Base-by-base conservation (phyloP, 2,329 filamentous ascomycete species). In the Fusarium metavorans region DNA sequence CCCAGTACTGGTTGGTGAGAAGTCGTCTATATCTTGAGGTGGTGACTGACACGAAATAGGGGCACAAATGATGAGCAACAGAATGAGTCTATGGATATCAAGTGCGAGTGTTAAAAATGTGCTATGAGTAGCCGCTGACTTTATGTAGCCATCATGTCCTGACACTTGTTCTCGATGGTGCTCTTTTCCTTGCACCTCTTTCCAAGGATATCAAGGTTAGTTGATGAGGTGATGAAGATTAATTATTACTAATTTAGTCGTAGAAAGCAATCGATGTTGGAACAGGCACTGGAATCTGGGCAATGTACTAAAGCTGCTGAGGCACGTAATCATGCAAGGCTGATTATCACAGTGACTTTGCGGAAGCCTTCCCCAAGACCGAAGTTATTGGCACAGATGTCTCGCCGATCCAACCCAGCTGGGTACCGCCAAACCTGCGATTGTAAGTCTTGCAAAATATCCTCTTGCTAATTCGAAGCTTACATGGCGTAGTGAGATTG, bases 1-100 rank as follows among this genome's bases (percentile, higher is more conserved):
- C 73, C 0, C 72, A 75, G 18, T 75, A 75, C 2, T 75, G 73
- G 72, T 73, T n/a, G 0, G 70, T 56, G 30, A 4, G 0, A n/a
- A 2, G 0, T 4, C 2, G 3, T 0, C 18, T 1, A 1, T 6
- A 2, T 2, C 6, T 23, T 23, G 9, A 50, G 20, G 1, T 3
- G 9, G 1, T 18, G 6, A 8, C 35, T 66, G 35, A 73, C 8
- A 20, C 13, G 18, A 30, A 18, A 8, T 20, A 76, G 72, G 72
- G 73, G 70, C 0, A 64, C 73, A 0, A 76, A 76, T 5, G 73
- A 76, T 16, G 70, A 76, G 5, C 66, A 63, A 2, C 73, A 76
- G 18, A 75, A 71, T 4, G 72, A 76, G 9, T 76, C 73, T 1
- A 76, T 76, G 73, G 72, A 75, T 1, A 75, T 76, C 18, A 73